Evolutionary conservation across 1,284 basidiomycete species (phyloP).

Genomic region (Ganoderma sinense): DNA sequence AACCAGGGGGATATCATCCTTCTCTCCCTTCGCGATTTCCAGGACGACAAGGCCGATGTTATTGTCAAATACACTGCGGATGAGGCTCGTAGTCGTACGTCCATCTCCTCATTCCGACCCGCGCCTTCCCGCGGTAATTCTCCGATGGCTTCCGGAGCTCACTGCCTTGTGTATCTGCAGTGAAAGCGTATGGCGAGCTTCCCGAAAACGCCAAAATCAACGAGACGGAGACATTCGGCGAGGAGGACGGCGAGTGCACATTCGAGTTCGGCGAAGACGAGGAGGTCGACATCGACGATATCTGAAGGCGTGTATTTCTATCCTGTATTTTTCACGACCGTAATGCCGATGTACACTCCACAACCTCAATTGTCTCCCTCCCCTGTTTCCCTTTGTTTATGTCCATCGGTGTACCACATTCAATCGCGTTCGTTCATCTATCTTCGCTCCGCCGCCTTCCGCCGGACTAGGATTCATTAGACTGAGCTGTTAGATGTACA

Average conservation of each 20-base stretch:
- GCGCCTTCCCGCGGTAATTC: background rate
- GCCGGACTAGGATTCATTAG: too few relatives aligned
- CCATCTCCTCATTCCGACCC: background rate
- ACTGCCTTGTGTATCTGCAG: conserved; percentile 43
- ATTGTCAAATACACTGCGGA: conserved; percentile 99
- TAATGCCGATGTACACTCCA: conserved; percentile 25
- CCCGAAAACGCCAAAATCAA: conserved; percentile 99
- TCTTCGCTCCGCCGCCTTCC: background rate
- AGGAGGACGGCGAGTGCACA: conserved; percentile 89
- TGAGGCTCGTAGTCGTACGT: conserved; percentile 85
- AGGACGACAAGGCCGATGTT: conserved; percentile 99
- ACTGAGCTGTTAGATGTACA: too few relatives aligned
- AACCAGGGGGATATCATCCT: conserved; percentile 98
- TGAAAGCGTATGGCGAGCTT: conserved; percentile 98
- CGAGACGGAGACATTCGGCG: conserved; percentile 93
- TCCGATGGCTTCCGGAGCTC: background rate
- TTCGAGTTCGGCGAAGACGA: conserved; percentile 91
- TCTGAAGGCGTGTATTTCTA: conserved; percentile 49
- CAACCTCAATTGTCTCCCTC: conserved; percentile 13
- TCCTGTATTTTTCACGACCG: conserved; percentile 33
- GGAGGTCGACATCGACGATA: conserved; percentile 84
- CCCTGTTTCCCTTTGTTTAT: conserved; percentile 13
- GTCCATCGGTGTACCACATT: conserved; percentile 19
- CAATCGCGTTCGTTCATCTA: background rate
- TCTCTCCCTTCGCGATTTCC: conserved; percentile 97